Evolutionary conservation across 306 rosid species (phyloP).

Genomic region (Sophora flavescens): DNA sequence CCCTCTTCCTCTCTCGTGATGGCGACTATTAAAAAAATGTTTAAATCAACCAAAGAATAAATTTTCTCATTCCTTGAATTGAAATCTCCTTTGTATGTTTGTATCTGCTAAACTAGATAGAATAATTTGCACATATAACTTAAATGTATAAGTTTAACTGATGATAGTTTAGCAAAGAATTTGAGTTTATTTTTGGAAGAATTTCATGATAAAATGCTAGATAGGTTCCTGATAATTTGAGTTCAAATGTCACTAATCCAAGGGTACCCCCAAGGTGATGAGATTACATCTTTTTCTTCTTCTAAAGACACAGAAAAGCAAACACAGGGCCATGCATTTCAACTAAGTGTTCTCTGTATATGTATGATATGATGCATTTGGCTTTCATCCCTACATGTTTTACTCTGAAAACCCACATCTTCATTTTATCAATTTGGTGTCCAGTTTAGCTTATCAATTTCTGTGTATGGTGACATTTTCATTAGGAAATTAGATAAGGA

Average conservation of each 20-base stretch:
- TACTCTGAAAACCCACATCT: neutral
- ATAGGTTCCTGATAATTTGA: no score
- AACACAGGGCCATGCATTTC: neutral
- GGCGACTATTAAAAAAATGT: neutral
- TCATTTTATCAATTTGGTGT: slow-evolving; percentile 19
- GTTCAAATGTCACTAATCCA: slow-evolving; percentile 95
- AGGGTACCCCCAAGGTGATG: slow-evolving; percentile 87
- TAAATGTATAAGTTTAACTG: neutral
- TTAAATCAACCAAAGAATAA: slow-evolving; percentile 1
- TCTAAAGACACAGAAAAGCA: neutral
- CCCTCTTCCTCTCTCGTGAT: no score
- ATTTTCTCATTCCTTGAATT: slow-evolving; percentile 18
- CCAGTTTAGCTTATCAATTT: neutral
- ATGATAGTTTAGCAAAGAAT: no score
- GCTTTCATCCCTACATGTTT: no score
- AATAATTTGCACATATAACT: neutral
- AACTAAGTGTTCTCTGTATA: slow-evolving; percentile 11
- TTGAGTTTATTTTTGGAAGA: no score
- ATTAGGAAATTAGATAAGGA: neutral
- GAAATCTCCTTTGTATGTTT: neutral
- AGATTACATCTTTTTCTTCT: slow-evolving; percentile 2
- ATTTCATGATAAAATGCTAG: no score
- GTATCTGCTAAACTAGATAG: slow-evolving; percentile 29
- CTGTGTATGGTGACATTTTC: neutral
- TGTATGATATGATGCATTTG: slow-evolving; percentile 20